Evolutionary conservation across 1,139 yeast species (phyloP), one percentile per base, ranked within the genome.

Genomic region (Debaryomyces coudertii): DNA sequence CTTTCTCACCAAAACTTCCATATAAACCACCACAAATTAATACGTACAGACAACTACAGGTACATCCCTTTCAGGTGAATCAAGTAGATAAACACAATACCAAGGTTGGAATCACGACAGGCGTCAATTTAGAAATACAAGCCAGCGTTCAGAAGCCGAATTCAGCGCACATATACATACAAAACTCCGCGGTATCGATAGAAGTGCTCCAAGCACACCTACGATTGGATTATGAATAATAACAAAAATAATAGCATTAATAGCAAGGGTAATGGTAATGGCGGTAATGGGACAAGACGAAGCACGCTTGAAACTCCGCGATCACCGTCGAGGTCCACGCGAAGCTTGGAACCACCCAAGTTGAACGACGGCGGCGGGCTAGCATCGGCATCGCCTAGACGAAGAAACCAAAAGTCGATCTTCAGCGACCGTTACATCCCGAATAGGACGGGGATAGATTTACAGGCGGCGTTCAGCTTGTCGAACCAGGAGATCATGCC

Each of bases 381-480:
- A 15, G 60, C 68, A 48, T 56, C 73, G 50, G 53, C 70, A 39
- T 60, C 80, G 42, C 76, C 76, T 4, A 63, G 79, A 52, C 60
- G 78, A 48, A 56, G 60, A 40, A 65, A 66, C 46, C 72, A 73
- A 41, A 73, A 75, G 49, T 61, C 76, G 5, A 68, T 77, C 15
- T 87, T 85, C 63, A 83, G 89, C 49, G 98, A 92, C 63, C 69
- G 99, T 46, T 90, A 84, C 64, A 88, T 93, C 36, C 98, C 98
- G 6, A 83, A 81, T 50, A 68, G 98, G 48, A 83, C 87, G 2
- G 97, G 96, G 0, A 80, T 90, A 33, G 95, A 90, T 58, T 70
- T 92, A 12, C 95, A 90, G 58, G 92, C 97, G 0, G 97, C 97
- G 1, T 83, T 88, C 75, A 76, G 88, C 60, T 66, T 88, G 56